Evolutionary conservation across 192 early-diverging fungal genomes (phyloP).

Genomic region (Haplosporangium gracile): DNA sequence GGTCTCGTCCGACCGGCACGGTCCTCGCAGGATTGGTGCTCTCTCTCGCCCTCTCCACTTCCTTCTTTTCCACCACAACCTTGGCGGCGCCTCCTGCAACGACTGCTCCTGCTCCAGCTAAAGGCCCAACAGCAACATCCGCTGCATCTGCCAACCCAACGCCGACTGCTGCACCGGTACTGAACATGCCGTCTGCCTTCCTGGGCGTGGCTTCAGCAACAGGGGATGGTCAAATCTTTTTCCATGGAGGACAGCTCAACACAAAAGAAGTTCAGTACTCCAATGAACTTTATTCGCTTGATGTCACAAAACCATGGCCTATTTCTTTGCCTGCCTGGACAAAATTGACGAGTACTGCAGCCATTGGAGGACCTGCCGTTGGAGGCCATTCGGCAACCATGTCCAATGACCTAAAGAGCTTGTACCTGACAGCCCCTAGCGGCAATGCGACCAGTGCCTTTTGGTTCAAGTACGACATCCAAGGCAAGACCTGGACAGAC

Average conservation of each 20-base stretch:
- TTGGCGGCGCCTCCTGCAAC: neutral
- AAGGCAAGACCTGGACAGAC: constrained; percentile 22
- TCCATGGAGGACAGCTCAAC: constrained; percentile 50
- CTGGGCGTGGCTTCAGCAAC: constrained; percentile 25
- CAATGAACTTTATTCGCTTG: constrained; percentile 30
- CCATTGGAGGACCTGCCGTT: constrained; percentile 8
- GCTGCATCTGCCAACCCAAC: neutral
- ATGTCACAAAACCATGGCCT: constrained; percentile 25
- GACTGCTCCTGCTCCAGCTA: neutral
- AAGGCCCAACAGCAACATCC: neutral
- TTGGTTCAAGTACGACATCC: constrained; percentile 35
- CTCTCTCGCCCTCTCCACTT: neutral
- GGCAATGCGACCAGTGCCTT: constrained; percentile 1
- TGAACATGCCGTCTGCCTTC: constrained; percentile 8
- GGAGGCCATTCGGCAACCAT: constrained; percentile 36
- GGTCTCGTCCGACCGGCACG: constrained; percentile 15
- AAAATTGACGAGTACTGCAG: constrained; percentile 19
- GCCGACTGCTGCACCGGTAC: neutral
- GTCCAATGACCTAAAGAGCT: constrained; percentile 22
- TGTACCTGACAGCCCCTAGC: constrained; percentile 40
- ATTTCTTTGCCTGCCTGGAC: constrained; percentile 29
- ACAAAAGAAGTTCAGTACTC: neutral
- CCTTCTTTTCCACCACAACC: neutral
- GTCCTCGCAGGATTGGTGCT: neutral
- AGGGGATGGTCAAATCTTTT: constrained; percentile 17